phyloP scores from a whole-genome alignment of 2,329 filamentous ascomycete species.

The Malbranchea zuffiana region DNA sequence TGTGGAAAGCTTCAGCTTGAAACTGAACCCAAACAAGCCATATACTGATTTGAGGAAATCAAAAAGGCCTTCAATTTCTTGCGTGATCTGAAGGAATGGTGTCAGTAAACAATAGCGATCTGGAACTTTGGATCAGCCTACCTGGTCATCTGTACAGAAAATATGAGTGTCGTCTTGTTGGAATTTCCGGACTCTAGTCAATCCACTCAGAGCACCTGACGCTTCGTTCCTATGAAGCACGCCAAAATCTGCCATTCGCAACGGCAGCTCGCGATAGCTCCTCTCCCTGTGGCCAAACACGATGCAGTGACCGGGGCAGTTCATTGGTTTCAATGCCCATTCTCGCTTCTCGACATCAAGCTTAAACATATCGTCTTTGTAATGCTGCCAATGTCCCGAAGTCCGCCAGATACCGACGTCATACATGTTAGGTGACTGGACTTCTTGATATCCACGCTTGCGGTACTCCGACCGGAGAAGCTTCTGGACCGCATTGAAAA shows the following conservation, averaged over 20 bases:
- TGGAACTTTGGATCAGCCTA: conserved; percentile 16
- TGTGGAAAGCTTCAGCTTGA: conserved; percentile 91
- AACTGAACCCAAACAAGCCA: conserved; percentile 74
- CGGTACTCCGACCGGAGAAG: conserved; percentile 83
- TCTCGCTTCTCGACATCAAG: conserved; percentile 70
- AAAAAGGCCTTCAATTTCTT: conserved; percentile 72
- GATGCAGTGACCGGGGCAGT: conserved; percentile 88
- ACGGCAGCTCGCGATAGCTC: conserved; percentile 80
- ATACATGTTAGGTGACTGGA: conserved; percentile 94
- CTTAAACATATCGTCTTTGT: conserved; percentile 94
- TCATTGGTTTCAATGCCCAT: conserved; percentile 92
- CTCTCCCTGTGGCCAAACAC: conserved; percentile 75
- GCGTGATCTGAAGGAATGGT: conserved; percentile 39
- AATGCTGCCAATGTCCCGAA: conserved; percentile 87
- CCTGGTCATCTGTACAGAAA: conserved; percentile 77
- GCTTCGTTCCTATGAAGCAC: conserved; percentile 92
- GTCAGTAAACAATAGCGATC: neutral
- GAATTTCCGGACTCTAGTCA: conserved; percentile 88
- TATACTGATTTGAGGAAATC: conserved; percentile 76
- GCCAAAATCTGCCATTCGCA: conserved; percentile 91
- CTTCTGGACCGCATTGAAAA: conserved; percentile 77
- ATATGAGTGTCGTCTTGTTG: conserved; percentile 96
- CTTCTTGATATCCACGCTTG: conserved; percentile 87
- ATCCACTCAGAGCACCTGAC: conserved; percentile 77
- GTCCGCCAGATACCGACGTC: conserved; percentile 88